Conservation (phyloP, 139 green algal genomes). For the Auxenochlorella pyrenoidosa region DNA sequence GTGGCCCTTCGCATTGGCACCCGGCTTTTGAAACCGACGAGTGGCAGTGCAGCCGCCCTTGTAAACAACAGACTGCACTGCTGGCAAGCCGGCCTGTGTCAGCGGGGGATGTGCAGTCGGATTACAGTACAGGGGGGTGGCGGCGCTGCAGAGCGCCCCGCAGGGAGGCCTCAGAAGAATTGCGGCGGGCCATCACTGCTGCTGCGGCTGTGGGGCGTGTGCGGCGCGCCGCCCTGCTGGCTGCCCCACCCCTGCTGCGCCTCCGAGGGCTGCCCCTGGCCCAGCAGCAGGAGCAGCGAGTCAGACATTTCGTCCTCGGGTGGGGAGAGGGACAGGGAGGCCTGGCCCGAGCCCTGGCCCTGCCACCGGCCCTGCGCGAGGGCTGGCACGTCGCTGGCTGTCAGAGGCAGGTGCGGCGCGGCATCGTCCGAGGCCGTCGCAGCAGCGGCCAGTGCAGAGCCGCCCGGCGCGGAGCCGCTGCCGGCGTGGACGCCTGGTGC, state of each 20-base stretch:
- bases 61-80: too few relatives aligned
- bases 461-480: not conserved
- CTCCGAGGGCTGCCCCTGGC: not conserved
- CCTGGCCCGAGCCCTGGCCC: not conserved
- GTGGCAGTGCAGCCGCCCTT: too few relatives aligned
- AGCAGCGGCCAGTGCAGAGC: not conserved
- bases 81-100: too few relatives aligned
- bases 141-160: too few relatives aligned
- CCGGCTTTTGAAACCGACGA: too few relatives aligned
- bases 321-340: not conserved
- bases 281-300: slow-evolving; percentile 20
- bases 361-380: not conserved
- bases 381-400: not conserved
- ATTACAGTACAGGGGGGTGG: too few relatives aligned
- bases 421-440: not conserved
- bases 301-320: not conserved
- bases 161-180: not conserved
- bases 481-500: not conserved
- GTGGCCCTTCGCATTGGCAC: too few relatives aligned
- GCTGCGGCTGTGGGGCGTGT: not conserved
- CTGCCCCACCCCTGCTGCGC: not conserved
- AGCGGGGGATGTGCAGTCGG: too few relatives aligned
- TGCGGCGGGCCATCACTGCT: not conserved
- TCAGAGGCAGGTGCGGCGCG: not conserved
- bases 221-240: not conserved